These are phyloP conservation scores for Microbotryum lychnidis-dioicae DNA, from an alignment of 1,284 basidiomycete genomes.

Conservation along the genomic window DNA sequence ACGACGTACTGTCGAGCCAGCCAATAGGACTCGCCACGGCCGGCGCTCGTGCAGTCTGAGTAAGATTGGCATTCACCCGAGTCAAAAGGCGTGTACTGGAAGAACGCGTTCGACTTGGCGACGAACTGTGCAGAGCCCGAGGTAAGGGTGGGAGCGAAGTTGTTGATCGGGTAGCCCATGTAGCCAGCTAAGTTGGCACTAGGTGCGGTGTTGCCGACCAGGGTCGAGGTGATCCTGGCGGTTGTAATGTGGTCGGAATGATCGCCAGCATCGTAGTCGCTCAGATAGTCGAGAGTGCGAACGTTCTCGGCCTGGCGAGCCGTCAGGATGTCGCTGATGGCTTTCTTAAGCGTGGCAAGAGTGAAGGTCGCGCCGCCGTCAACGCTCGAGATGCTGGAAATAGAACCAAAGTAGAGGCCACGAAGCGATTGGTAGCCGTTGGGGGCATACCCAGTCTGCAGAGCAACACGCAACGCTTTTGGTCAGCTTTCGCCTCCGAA, in stretches of 20 bases:
- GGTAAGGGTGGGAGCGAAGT: slow-evolving; percentile 1
- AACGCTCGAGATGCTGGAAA: slow-evolving; percentile 21
- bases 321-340: slow-evolving; percentile 24
- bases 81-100: slow-evolving; percentile 33
- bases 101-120: slow-evolving; percentile 25
- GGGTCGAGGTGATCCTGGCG: slow-evolving; percentile 14
- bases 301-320: slow-evolving; percentile 17
- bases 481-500: background rate
- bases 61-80: slow-evolving; percentile 18
- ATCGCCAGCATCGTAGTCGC: slow-evolving; percentile 22
- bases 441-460: slow-evolving; percentile 13
- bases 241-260: slow-evolving; percentile 30
- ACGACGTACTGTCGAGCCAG: slow-evolving; percentile 26
- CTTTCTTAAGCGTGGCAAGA: slow-evolving; percentile 25
- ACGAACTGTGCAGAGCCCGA: background rate
- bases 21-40: slow-evolving; percentile 31
- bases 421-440: slow-evolving; percentile 27
- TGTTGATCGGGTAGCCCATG: slow-evolving; percentile 23
- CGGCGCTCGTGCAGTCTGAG: slow-evolving; percentile 13
- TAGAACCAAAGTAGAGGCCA: slow-evolving; percentile 31
- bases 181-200: slow-evolving; percentile 21
- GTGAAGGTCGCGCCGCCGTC: slow-evolving; percentile 24
- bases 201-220: slow-evolving; percentile 10
- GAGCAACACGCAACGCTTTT: background rate
- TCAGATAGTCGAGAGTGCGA: slow-evolving; percentile 29